Conservation (phyloP, 2,329 filamentous ascomycete species). For the Capronia coronata region DNA sequence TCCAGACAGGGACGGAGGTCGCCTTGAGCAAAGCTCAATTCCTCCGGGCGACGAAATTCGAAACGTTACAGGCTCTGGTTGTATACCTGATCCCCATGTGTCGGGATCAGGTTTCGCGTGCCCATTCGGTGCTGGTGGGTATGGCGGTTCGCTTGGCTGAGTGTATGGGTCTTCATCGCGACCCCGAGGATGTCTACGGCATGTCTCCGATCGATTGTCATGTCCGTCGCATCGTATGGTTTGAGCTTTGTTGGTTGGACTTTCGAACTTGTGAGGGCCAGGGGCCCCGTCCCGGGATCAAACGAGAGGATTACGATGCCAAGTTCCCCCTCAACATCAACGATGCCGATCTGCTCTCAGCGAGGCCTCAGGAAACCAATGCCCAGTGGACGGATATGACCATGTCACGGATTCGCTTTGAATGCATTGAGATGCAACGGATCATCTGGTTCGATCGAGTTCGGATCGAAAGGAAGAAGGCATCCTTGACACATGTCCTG, state of each 20-base stretch:
- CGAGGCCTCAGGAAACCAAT: constrained; percentile 40
- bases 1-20: constrained; percentile 61
- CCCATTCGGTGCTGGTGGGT: constrained; percentile 65
- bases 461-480: constrained; percentile 56
- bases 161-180: constrained; percentile 69
- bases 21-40: constrained; percentile 65
- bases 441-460: constrained; percentile 63
- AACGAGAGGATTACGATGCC: constrained; percentile 69
- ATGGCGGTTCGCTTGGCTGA: constrained; percentile 67
- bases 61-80: constrained; percentile 69
- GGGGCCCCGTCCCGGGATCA: constrained; percentile 63
- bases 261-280: constrained; percentile 68
- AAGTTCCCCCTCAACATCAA: constrained; percentile 65
- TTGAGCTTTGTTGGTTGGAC: constrained; percentile 71
- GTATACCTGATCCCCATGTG: constrained; percentile 65
- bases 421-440: constrained; percentile 67
- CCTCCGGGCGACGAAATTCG: constrained; percentile 62
- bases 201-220: constrained; percentile 63
- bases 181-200: constrained; percentile 57
- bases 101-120: constrained; percentile 63
- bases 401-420: constrained; percentile 61
- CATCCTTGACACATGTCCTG: constrained; percentile 57
- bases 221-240: constrained; percentile 66
- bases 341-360: constrained; percentile 53
- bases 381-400: constrained; percentile 62